A percentile compares a stretch with the other conserved stretches of the same genome.
phyloP scores from a whole-genome alignment of 2,329 filamentous ascomycete genomes.

The Aspergillus nomiae region DNA sequence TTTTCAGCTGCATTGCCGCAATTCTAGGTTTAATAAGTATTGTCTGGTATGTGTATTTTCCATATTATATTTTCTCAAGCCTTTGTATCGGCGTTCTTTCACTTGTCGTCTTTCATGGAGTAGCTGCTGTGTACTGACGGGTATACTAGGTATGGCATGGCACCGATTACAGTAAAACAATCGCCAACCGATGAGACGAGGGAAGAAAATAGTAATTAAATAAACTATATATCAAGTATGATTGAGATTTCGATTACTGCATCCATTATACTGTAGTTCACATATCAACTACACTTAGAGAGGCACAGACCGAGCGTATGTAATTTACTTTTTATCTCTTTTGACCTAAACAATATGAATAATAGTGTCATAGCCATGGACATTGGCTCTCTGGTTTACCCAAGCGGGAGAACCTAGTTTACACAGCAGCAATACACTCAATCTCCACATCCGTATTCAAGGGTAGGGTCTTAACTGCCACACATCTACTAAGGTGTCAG shows the following conservation, averaged over 20 bases:
- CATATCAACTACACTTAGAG: too few species aligned
- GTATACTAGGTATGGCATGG: slow-evolving; percentile 8
- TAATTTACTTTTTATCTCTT: too few species aligned
- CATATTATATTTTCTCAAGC: not conserved
- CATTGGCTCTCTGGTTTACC: not conserved
- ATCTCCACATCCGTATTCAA: slow-evolving; percentile 88
- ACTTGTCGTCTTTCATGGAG: not conserved
- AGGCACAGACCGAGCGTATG: not conserved
- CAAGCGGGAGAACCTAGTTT: too few species aligned
- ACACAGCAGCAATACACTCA: slow-evolving; percentile 71
- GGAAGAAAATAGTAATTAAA: not conserved
- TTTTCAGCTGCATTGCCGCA: slow-evolving; percentile 70
- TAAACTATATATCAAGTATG: not conserved
- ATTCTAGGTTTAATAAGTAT: slow-evolving; percentile 69
- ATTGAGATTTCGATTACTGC: too few species aligned
- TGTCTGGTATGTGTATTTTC: slow-evolving; percentile 57
- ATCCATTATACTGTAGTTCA: too few species aligned
- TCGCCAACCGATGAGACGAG: not conserved
- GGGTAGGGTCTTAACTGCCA: slow-evolving; percentile 85
- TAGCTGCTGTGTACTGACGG: not conserved
- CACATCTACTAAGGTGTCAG: slow-evolving; percentile 53
- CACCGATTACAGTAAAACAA: not conserved
- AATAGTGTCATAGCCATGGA: not conserved
- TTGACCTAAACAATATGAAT: too few species aligned
- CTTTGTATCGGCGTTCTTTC: not conserved